Conservation (phyloP, 108 stramenopile genomes). For the Cyclotella kingstonii region DNA sequence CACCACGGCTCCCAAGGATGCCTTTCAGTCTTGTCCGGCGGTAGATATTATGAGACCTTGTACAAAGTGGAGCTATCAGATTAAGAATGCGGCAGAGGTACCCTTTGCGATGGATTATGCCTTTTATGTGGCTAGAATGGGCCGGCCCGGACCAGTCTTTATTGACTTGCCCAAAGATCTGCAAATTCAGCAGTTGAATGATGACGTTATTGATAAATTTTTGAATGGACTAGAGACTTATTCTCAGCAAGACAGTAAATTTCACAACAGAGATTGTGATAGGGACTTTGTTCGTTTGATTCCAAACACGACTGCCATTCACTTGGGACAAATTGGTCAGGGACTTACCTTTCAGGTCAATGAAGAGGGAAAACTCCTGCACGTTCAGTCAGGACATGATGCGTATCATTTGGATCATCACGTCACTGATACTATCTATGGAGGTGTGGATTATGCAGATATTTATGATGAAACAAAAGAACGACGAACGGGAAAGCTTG, state of each 20-base stretch:
- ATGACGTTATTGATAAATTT: constrained; percentile 63
- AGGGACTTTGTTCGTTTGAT: constrained; percentile 57
- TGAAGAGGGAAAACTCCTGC: constrained; percentile 33
- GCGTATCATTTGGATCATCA: constrained; percentile 73
- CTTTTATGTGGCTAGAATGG: constrained; percentile 82
- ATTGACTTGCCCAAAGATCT: constrained; percentile 93
- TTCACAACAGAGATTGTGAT: constrained; percentile 21
- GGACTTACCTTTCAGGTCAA: constrained; percentile 71
- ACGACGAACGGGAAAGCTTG: constrained; percentile 36
- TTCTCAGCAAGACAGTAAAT: constrained; percentile 6
- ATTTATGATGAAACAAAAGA: constrained; percentile 48
- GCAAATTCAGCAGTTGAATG: constrained; percentile 77
- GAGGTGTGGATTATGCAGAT: constrained; percentile 40
- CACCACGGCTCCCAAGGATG: constrained; percentile 77
- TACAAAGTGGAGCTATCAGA: constrained; percentile 90
- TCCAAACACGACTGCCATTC: constrained; percentile 57
- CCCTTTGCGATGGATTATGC: constrained; percentile 90
- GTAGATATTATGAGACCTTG: constrained; percentile 83
- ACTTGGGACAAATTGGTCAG: constrained; percentile 58
- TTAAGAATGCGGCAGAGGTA: constrained; percentile 86
- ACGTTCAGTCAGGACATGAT: constrained; percentile 48
- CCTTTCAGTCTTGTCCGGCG: constrained; percentile 84
- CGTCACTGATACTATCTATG: constrained; percentile 58
- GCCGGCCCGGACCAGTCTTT: constrained; percentile 93
- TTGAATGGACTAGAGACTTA: constrained; percentile 44